phyloP scores from a whole-genome alignment of 805 yeast species.

The Vanderwaltozyma yarrowii region DNA sequence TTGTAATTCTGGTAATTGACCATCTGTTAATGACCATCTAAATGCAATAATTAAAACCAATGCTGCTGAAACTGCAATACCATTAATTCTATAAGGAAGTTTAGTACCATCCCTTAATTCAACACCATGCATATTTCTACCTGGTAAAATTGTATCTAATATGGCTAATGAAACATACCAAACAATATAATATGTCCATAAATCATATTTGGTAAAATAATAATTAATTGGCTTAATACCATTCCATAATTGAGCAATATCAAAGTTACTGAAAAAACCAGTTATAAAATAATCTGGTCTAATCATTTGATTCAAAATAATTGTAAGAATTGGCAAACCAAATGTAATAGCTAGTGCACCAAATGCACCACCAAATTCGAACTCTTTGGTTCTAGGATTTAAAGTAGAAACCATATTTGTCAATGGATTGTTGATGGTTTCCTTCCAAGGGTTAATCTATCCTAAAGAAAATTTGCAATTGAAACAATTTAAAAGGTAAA shows the following conservation, averaged over 20 bases:
- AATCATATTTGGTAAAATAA: slow-evolving; percentile 32
- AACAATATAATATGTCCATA: slow-evolving; percentile 53
- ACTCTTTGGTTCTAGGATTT: slow-evolving; percentile 63
- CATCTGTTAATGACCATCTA: slow-evolving; percentile 43
- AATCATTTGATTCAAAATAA: slow-evolving; percentile 48
- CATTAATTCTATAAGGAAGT: slow-evolving; percentile 74
- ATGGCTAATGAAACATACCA: slow-evolving; percentile 66
- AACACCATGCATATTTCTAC: slow-evolving; percentile 53
- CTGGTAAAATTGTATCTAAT: slow-evolving; percentile 61
- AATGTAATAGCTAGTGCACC: slow-evolving; percentile 63
- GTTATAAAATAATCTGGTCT: slow-evolving; percentile 47
- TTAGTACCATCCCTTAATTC: slow-evolving; percentile 64
- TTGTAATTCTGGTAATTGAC: slow-evolving; percentile 66
- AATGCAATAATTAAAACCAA: slow-evolving; percentile 35
- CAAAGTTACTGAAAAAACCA: slow-evolving; percentile 35
- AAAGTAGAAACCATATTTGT: slow-evolving; percentile 17
- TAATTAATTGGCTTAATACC: slow-evolving; percentile 29
- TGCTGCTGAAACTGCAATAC: slow-evolving; percentile 42
- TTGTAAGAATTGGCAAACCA: slow-evolving; percentile 56
- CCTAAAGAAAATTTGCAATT: too few species aligned
- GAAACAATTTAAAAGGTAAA: too few species aligned
- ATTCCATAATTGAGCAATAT: slow-evolving; percentile 29
- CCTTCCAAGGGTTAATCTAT: too few species aligned
- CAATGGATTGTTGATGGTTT: too few species aligned
- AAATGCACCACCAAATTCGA: slow-evolving; percentile 67